These are phyloP conservation scores for Penicillium crustosum DNA, from an alignment of 2,329 filamentous ascomycete genomes.

Conservation along the genomic window DNA sequence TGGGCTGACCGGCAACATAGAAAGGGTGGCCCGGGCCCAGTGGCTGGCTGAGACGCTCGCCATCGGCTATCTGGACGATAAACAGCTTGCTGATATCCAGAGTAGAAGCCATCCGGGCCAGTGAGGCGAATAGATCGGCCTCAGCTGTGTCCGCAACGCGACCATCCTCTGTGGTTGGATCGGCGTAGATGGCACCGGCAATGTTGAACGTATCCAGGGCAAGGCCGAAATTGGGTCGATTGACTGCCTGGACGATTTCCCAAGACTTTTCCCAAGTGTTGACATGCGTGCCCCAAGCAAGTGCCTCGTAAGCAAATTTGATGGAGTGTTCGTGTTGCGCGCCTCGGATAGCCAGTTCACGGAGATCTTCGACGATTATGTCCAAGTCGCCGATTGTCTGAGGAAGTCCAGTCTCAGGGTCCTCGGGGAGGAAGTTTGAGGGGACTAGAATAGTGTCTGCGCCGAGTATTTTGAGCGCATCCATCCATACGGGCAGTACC, in stretches of 20 bases:
- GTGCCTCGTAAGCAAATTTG: background rate
- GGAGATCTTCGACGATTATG: background rate
- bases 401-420: background rate
- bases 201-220: background rate
- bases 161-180: background rate
- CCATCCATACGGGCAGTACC: background rate
- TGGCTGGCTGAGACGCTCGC: background rate
- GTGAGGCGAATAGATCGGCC: background rate
- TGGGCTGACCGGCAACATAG: background rate
- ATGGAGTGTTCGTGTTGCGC: background rate
- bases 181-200: background rate
- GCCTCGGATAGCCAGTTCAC: background rate
- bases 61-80: background rate
- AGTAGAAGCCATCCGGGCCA: background rate
- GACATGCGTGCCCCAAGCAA: background rate
- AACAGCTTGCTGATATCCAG: background rate
- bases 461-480: background rate
- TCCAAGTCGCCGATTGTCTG: background rate
- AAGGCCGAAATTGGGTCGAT: background rate
- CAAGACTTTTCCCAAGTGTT: background rate
- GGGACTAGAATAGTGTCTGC: background rate
- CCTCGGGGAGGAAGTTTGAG: background rate
- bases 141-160: background rate
- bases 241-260: background rate
- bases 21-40: background rate